phyloP scores from a whole-genome alignment of 805 yeast genomes.

The Metschnikowia colocasiae region DNA sequence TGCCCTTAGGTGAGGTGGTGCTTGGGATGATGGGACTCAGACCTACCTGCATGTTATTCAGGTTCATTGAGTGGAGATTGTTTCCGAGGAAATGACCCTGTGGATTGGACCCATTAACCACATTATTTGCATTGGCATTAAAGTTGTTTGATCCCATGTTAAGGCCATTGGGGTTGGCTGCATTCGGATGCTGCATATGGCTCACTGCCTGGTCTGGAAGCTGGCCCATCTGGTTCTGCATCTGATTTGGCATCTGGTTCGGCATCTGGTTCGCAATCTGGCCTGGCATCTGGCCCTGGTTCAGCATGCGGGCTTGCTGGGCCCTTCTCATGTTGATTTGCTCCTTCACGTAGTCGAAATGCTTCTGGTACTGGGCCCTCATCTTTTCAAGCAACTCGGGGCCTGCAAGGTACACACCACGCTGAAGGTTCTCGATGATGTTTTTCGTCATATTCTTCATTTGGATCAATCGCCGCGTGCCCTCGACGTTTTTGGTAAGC shows the following conservation, averaged over 20 bases:
- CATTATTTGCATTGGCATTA: background rate
- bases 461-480: constrained; percentile 72
- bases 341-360: constrained; percentile 69
- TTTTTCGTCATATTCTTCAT: constrained; percentile 76
- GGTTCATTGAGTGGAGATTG: background rate
- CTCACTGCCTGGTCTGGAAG: background rate
- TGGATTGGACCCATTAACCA: background rate
- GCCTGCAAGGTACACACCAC: constrained; percentile 65
- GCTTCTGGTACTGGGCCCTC: constrained; percentile 67
- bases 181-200: background rate
- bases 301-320: constrained; percentile 25
- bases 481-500: constrained; percentile 69
- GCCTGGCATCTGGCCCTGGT: constrained; percentile 8
- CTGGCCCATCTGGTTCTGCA: background rate
- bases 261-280: background rate
- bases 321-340: constrained; percentile 43
- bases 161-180: background rate
- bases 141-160: background rate
- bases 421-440: constrained; percentile 64
- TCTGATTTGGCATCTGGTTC: background rate
- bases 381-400: constrained; percentile 69
- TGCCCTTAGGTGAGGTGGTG: background rate
- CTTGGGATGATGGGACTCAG: constrained; percentile 4
- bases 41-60: background rate
- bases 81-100: background rate